Percentiles rank a stretch among this genome's conserved stretches.
phyloP scores from a whole-genome alignment of 1,284 basidiomycete species.

The Trametes hirsuta region DNA sequence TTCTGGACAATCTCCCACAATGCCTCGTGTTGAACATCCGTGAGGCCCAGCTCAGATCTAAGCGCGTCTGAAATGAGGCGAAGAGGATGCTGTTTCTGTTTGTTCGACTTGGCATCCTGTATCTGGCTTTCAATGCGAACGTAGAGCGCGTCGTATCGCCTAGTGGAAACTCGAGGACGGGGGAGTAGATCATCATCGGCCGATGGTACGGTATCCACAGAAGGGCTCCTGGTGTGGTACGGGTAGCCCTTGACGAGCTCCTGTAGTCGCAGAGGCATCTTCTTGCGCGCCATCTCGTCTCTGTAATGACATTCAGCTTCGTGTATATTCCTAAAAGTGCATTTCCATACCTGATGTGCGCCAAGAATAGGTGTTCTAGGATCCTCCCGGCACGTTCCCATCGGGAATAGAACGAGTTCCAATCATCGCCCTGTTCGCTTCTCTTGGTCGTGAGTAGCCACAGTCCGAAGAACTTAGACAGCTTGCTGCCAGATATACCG shows the following conservation, averaged over 20 bases:
- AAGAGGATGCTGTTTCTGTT: constrained; percentile 55
- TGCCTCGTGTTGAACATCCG: constrained; percentile 41
- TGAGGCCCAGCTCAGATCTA: constrained; percentile 42
- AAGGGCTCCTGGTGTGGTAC: constrained; percentile 42
- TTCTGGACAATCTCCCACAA: constrained; percentile 62
- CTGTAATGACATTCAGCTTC: constrained; percentile 38
- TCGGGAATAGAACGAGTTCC: constrained; percentile 63
- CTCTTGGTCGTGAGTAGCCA: constrained; percentile 63
- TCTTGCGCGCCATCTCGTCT: constrained; percentile 56
- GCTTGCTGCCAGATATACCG: constrained; percentile 72
- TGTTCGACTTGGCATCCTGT: constrained; percentile 36
- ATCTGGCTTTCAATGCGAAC: constrained; percentile 63
- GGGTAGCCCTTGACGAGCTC: constrained; percentile 72
- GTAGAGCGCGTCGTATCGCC: constrained; percentile 60
- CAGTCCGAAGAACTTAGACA: constrained; percentile 70
- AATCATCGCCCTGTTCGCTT: constrained; percentile 53
- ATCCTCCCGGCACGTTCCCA: constrained; percentile 74
- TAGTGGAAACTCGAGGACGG: constrained; percentile 66
- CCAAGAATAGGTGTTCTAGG: constrained; percentile 73
- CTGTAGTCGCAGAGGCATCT: constrained; percentile 69
- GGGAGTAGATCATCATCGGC: constrained; percentile 51
- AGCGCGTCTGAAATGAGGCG: constrained; percentile 65
- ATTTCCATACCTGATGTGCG: constrained; percentile 60
- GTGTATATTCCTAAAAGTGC: background rate
- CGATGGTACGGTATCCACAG: constrained; percentile 31